Percentiles rank a stretch among this genome's conserved stretches.
Conservation (phyloP, 805 yeast species). For the Tetrapisispora arboricola region DNA sequence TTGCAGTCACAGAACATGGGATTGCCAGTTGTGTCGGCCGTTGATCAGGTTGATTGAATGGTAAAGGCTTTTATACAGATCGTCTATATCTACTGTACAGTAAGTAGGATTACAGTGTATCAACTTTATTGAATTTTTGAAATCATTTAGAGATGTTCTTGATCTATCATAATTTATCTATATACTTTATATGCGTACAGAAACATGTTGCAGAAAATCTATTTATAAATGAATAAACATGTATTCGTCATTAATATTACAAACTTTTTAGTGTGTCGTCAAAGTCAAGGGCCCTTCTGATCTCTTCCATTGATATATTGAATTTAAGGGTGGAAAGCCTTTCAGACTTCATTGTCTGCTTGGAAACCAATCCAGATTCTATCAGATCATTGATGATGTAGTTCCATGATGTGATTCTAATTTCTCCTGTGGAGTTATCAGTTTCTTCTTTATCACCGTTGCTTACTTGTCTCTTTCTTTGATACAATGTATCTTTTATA, state of each 20-base stretch:
- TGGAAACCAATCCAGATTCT: constrained; percentile 67
- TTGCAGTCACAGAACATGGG: background rate
- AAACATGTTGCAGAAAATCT: too few relatives aligned
- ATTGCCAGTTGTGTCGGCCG: too few relatives aligned
- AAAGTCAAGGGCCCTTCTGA: constrained; percentile 45
- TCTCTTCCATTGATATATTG: constrained; percentile 61
- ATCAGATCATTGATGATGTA: constrained; percentile 56
- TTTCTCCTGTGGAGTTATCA: constrained; percentile 31
- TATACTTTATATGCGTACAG: too few relatives aligned
- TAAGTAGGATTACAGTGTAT: too few relatives aligned
- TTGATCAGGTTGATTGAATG: too few relatives aligned
- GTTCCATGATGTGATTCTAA: constrained; percentile 45
- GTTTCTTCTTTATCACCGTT: constrained; percentile 18
- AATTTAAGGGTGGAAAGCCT: constrained; percentile 55
- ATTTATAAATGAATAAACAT: background rate
- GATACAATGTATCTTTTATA: constrained; percentile 18
- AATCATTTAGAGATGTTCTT: too few relatives aligned
- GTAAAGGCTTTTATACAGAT: too few relatives aligned
- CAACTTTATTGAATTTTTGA: too few relatives aligned
- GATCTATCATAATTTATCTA: too few relatives aligned
- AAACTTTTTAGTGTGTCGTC: constrained; percentile 39
- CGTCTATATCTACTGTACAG: too few relatives aligned
- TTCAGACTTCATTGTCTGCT: constrained; percentile 60
- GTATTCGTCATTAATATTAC: constrained; percentile 3
- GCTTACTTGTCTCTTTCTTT: background rate